phyloP scores from a whole-genome alignment of 768 basidiomycete species.

The Suillus ampliporus region DNA sequence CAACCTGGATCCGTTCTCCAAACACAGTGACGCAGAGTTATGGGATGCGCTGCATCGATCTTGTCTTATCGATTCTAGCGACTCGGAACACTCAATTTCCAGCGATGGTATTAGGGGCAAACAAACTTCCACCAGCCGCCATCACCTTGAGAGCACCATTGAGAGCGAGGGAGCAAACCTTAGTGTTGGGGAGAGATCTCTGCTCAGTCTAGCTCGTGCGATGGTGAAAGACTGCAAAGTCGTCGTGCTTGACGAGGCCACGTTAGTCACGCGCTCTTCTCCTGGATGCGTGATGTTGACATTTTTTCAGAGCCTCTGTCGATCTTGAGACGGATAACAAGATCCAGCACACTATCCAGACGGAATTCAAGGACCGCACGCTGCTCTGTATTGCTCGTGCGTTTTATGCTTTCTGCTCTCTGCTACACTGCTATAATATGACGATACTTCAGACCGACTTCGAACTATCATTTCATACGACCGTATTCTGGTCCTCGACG shows the following conservation, averaged over 20 bases:
- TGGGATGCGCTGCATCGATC: slow-evolving; percentile 79
- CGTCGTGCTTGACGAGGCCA: no score
- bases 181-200: slow-evolving; percentile 21
- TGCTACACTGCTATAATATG: neutral
- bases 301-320: slow-evolving; percentile 36
- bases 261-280: slow-evolving; percentile 36
- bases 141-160: slow-evolving; percentile 55
- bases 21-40: slow-evolving; percentile 65
- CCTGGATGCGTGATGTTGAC: slow-evolving; percentile 2
- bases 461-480: slow-evolving; percentile 65
- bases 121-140: slow-evolving; percentile 37
- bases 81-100: slow-evolving; percentile 25
- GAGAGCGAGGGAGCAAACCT: slow-evolving; percentile 60
- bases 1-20: slow-evolving; percentile 63
- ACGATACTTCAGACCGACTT: slow-evolving; percentile 42
- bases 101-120: slow-evolving; percentile 20
- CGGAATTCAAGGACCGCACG: slow-evolving; percentile 54
- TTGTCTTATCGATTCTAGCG: slow-evolving; percentile 45
- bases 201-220: no score
- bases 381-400: slow-evolving; percentile 53
- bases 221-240: no score
- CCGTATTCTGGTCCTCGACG: slow-evolving; percentile 69
- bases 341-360: slow-evolving; percentile 53
- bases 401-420: slow-evolving; percentile 25
- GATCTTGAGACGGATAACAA: slow-evolving; percentile 56